Conservation (phyloP, 1,284 basidiomycete genomes). For the Chiua sp. region DNA sequence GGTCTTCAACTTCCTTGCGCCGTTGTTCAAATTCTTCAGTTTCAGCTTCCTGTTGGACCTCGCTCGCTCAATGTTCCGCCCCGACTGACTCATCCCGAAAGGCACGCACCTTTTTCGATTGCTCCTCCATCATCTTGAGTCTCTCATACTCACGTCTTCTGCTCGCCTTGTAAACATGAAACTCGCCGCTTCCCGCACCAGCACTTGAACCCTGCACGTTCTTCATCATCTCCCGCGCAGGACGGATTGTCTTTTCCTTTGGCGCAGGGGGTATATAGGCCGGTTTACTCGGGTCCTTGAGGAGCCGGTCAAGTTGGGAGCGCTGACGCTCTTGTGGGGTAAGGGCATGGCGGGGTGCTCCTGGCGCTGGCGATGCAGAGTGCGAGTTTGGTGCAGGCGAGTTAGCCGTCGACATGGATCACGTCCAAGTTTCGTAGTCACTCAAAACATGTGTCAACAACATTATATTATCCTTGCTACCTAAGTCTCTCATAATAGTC, state of each 20-base stretch:
- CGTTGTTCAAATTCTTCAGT: slow-evolving; percentile 34
- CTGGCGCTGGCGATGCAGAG: slow-evolving; percentile 37
- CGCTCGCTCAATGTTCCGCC: background rate
- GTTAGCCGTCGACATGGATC: slow-evolving; percentile 34
- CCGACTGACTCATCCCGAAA: slow-evolving; percentile 1
- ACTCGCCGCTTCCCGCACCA: slow-evolving; percentile 93
- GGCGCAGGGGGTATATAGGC: slow-evolving; percentile 76
- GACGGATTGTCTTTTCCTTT: slow-evolving; percentile 79
- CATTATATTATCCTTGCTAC: no score
- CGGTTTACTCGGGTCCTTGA: slow-evolving; percentile 86
- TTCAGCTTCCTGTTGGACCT: slow-evolving; percentile 32
- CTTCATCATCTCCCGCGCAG: slow-evolving; percentile 96
- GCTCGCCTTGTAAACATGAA: slow-evolving; percentile 98
- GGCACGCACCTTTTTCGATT: slow-evolving; percentile 68
- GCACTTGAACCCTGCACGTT: slow-evolving; percentile 95
- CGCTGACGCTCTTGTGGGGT: slow-evolving; percentile 78
- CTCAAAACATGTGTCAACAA: slow-evolving; percentile 30
- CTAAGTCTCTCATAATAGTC: background rate
- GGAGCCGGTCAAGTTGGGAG: slow-evolving; percentile 80
- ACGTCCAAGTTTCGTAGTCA: slow-evolving; percentile 4
- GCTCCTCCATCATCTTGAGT: slow-evolving; percentile 89
- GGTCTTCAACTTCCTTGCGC: slow-evolving; percentile 35
- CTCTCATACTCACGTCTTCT: slow-evolving; percentile 95
- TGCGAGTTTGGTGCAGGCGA: slow-evolving; percentile 35
- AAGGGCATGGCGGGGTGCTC: slow-evolving; percentile 64